Evolutionary conservation across 306 rosid species (phyloP), one percentile per base, ranked within the genome.

Genomic region (Fagus sylvatica): DNA sequence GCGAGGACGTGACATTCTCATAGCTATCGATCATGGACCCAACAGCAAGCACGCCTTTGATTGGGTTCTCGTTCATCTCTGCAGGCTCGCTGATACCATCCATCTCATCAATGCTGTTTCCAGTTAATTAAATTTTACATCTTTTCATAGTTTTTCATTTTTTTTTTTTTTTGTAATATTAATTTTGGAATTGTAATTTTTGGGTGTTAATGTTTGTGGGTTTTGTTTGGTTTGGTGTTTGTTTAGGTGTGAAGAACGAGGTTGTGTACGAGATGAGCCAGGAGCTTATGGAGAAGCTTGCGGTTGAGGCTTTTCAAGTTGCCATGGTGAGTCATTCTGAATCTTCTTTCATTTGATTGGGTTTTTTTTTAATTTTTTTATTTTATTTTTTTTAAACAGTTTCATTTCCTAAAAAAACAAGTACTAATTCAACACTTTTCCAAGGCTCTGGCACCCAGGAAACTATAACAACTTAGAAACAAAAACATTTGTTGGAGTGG

Each of bases 31-130:
- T 83, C 97, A 92, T 56, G 97, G 95, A 0, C 90, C 89, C 36
- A 90, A 92, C 15, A 84, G 92, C 89, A 94, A 90, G 69, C 87
- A 85, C 65, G 98, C 97, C 22, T 90, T 94, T n/a, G 95, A 94
- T 83, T 94, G 98, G 98, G 92, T 92, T 40, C 86, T 94, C 41
- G 78, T 83, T 72, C 98, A 94, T 71, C 77, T 94, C 57, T 87
- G 88, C 72, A 78, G 97, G 75, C 91, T 89, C 39, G 93, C 95
- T 9, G 98, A 94, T 15, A 94, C 97, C n/a, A 15, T 92, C 79
- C 95, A 90, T 84, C 97, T 94, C 5, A 30, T 90, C 77, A 97
- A 92, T 53, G 92, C 87, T 15, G 97, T 94, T 84, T 88, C 97
- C 55, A 93, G 98, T 90, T 68, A 42, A 6, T 78, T 42, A 0